These are phyloP conservation scores for Thalassiosira profunda DNA, from an alignment of 108 stramenopile species.

Conservation along the genomic window DNA sequence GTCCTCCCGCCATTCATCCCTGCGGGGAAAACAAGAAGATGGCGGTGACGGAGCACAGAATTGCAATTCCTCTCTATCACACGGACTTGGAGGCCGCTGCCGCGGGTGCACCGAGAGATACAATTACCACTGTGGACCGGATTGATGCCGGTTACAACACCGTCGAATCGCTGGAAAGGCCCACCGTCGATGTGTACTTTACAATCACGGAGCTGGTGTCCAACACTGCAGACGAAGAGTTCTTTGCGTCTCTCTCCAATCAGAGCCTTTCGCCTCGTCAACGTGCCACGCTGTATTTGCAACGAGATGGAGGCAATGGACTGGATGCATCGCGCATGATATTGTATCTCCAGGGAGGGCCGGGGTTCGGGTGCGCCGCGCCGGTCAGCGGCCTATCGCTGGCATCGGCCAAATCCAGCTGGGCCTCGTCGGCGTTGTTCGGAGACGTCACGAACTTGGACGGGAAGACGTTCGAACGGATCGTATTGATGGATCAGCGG, in stretches of 20 bases:
- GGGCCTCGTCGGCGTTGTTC: slow-evolving; percentile 75
- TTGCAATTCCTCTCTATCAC: slow-evolving; percentile 67
- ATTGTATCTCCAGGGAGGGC: slow-evolving; percentile 91
- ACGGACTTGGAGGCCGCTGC: slow-evolving; percentile 25
- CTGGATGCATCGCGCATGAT: slow-evolving; percentile 59
- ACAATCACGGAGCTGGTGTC: slow-evolving; percentile 72
- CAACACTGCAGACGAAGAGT: slow-evolving; percentile 23
- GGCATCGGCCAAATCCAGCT: slow-evolving; percentile 53
- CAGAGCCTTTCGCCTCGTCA: slow-evolving; percentile 11
- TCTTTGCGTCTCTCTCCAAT: slow-evolving; percentile 24
- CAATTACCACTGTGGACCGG: slow-evolving; percentile 16
- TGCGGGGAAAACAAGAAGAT: slow-evolving; percentile 53
- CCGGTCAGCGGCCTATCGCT: slow-evolving; percentile 55
- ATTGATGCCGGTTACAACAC: slow-evolving; percentile 14
- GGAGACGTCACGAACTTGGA: slow-evolving; percentile 29
- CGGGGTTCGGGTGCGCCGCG: slow-evolving; percentile 90
- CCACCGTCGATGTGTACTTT: slow-evolving; percentile 75
- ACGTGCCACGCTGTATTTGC: slow-evolving; percentile 28
- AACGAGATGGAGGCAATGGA: neutral
- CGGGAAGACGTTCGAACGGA: slow-evolving; percentile 56
- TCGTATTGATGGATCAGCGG: slow-evolving; percentile 95
- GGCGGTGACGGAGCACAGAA: slow-evolving; percentile 83
- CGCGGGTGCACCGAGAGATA: neutral
- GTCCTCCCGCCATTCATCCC: slow-evolving; percentile 75
- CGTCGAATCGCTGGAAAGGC: slow-evolving; percentile 26